phyloP scores from a whole-genome alignment of 192 early-diverging fungal genomes.

The Podochytrium sp. region DNA sequence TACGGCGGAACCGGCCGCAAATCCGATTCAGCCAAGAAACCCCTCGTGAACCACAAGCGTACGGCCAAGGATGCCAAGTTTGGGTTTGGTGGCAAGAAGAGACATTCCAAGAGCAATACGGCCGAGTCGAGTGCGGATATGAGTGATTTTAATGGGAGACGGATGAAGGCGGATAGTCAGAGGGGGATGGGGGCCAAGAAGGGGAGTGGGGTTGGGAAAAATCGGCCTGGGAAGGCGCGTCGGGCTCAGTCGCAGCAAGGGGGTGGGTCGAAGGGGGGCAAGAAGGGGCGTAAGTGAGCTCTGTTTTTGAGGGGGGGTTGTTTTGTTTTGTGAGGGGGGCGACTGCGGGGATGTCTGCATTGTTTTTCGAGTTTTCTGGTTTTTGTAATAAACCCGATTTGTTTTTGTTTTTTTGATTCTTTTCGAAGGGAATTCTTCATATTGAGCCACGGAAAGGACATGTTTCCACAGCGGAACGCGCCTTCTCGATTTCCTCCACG shows the following conservation, averaged over 20 bases:
- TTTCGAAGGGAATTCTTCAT: too few species aligned
- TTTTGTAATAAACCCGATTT: too few species aligned
- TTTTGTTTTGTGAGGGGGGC: too few species aligned
- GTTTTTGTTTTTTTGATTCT: too few species aligned
- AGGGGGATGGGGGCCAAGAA: slow-evolving; percentile 8
- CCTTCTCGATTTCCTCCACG: too few species aligned
- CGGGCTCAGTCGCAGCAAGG: not conserved
- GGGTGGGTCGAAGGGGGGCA: not conserved
- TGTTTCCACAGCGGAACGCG: too few species aligned
- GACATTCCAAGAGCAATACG: slow-evolving; percentile 78
- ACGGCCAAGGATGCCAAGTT: slow-evolving; percentile 81
- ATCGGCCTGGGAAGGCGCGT: slow-evolving; percentile 17
- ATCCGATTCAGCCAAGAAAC: slow-evolving; percentile 32
- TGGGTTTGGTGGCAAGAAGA: slow-evolving; percentile 91
- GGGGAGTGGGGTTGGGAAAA: slow-evolving; percentile 5
- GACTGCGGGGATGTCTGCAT: too few species aligned
- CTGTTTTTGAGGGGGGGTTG: too few species aligned
- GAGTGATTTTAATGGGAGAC: slow-evolving; percentile 58
- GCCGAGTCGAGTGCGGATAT: slow-evolving; percentile 76
- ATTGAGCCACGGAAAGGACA: too few species aligned
- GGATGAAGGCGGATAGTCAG: slow-evolving; percentile 38
- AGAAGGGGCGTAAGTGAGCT: not conserved
- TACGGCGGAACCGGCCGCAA: slow-evolving; percentile 35
- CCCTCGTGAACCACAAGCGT: slow-evolving; percentile 52
- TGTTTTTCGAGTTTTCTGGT: too few species aligned